phyloP scores from a whole-genome alignment of 2,329 filamentous ascomycete genomes.

The Cercospora canescens region DNA sequence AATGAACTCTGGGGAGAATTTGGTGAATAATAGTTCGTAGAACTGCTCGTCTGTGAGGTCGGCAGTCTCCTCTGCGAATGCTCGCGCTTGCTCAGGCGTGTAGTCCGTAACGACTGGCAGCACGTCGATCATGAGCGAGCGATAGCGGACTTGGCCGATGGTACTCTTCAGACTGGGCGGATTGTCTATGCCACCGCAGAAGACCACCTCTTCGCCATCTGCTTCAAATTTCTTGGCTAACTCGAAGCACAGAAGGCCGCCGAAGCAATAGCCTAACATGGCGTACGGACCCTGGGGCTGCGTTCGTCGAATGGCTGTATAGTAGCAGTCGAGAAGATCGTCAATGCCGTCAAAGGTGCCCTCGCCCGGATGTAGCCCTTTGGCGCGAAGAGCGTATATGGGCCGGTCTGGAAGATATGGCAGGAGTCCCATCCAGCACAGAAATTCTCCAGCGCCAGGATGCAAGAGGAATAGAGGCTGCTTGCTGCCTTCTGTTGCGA shows the following conservation, averaged over 20 bases:
- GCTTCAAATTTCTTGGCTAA: slow-evolving; percentile 48
- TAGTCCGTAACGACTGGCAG: slow-evolving; percentile 22
- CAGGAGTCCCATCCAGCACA: slow-evolving; percentile 42
- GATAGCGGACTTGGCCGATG: slow-evolving; percentile 21
- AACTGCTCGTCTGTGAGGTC: slow-evolving; percentile 21
- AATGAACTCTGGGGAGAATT: slow-evolving; percentile 25
- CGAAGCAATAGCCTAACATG: slow-evolving; percentile 55
- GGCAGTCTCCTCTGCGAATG: slow-evolving; percentile 21
- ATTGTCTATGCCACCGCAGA: slow-evolving; percentile 50
- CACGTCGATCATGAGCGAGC: slow-evolving; percentile 23
- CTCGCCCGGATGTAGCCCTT: slow-evolving; percentile 43
- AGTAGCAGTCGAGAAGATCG: slow-evolving; percentile 46
- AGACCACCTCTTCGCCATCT: slow-evolving; percentile 37
- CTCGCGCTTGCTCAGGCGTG: slow-evolving; percentile 18
- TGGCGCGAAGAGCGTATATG: slow-evolving; percentile 49
- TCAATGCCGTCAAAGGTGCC: slow-evolving; percentile 43
- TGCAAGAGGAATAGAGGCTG: slow-evolving; percentile 40
- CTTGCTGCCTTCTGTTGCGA: slow-evolving; percentile 31
- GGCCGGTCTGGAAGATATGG: slow-evolving; percentile 45
- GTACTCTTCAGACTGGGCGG: slow-evolving; percentile 49
- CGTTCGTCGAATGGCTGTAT: slow-evolving; percentile 38
- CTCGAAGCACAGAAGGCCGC: slow-evolving; percentile 54
- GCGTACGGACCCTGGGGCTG: slow-evolving; percentile 56
- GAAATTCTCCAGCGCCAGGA: slow-evolving; percentile 42
- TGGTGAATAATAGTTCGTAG: slow-evolving; percentile 23